Evolutionary conservation across 1,284 basidiomycete species (phyloP).

Genomic region (Ceratobasidium sp.): DNA sequence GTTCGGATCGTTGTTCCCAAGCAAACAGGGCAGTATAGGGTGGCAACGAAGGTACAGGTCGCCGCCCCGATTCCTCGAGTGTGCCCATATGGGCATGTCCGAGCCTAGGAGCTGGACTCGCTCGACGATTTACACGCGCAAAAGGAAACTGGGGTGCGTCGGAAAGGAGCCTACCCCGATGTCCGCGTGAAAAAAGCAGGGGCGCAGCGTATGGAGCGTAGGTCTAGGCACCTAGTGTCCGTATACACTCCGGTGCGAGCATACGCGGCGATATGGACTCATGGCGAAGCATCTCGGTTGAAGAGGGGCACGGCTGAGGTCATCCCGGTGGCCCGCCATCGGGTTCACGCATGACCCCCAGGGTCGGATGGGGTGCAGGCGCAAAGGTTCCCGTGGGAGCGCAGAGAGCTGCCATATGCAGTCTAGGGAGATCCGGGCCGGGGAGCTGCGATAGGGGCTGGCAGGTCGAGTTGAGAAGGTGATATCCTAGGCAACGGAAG

Average conservation of each 20-base stretch:
- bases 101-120: slow-evolving; percentile 23
- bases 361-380: slow-evolving; percentile 41
- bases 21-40: neutral
- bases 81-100: slow-evolving; percentile 20
- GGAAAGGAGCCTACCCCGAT: slow-evolving; percentile 34
- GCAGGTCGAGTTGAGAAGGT: slow-evolving; percentile 3
- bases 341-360: slow-evolving; percentile 8
- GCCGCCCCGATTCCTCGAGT: slow-evolving; percentile 24
- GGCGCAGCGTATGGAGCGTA: neutral
- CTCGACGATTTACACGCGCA: slow-evolving; percentile 22
- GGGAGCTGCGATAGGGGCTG: slow-evolving; percentile 15
- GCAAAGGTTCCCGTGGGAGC: slow-evolving; percentile 24
- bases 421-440: slow-evolving; percentile 37
- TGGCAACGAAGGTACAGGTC: neutral
- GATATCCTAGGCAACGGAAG: slow-evolving; percentile 25
- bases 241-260: neutral
- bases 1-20: slow-evolving; percentile 7
- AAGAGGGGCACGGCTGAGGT: slow-evolving; percentile 26
- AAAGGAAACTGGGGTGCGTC: slow-evolving; percentile 22
- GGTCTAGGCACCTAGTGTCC: slow-evolving; percentile 1
- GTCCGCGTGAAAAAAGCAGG: slow-evolving; percentile 5
- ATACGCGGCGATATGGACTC: slow-evolving; percentile 3
- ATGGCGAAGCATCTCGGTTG: slow-evolving; percentile 10
- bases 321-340: neutral
- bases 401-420: slow-evolving; percentile 8